Percentiles rank a stretch among this genome's conserved stretches.
These are phyloP conservation scores for Nitzschia sp. DNA, from an alignment of 108 stramenopile genomes.

Conservation along the genomic window DNA sequence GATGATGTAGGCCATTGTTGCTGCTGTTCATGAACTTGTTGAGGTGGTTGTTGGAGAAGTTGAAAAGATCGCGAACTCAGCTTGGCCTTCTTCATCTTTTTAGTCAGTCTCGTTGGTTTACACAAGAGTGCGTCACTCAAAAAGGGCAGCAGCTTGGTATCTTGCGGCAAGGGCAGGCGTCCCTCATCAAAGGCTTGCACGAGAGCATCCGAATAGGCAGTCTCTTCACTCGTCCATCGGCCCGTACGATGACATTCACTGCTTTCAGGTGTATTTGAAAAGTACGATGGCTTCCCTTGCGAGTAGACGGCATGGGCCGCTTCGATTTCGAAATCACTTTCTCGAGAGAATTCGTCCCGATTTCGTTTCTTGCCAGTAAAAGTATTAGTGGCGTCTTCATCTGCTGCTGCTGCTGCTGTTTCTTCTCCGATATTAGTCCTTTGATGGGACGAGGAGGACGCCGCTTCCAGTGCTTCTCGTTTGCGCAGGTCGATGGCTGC, in stretches of 20 bases:
- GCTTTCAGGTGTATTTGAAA: neutral
- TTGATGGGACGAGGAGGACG: neutral
- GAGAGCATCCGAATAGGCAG: slow-evolving; percentile 46
- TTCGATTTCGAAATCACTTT: slow-evolving; percentile 13
- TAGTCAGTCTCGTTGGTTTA: slow-evolving; percentile 62
- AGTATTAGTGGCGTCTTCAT: neutral
- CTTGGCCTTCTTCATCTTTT: slow-evolving; percentile 76
- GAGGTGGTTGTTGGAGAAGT: neutral
- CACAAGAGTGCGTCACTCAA: slow-evolving; percentile 62
- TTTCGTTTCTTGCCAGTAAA: neutral
- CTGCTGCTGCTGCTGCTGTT: neutral
- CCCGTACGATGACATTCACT: slow-evolving; percentile 54
- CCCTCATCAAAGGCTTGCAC: slow-evolving; percentile 61
- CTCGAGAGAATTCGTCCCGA: neutral
- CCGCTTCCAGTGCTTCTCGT: neutral
- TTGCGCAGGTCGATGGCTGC: slow-evolving; percentile 25
- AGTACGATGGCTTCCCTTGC: neutral
- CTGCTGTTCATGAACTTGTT: neutral
- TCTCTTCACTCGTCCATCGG: slow-evolving; percentile 63
- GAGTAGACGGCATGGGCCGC: slow-evolving; percentile 9
- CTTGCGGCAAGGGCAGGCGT: slow-evolving; percentile 50
- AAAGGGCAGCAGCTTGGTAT: slow-evolving; percentile 62
- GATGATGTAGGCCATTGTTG: neutral
- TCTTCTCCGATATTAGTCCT: neutral
- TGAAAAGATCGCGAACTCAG: slow-evolving; percentile 44